A percentile compares a stretch with the other conserved stretches of the same genome.
Conservation (phyloP, 2,329 filamentous ascomycete genomes). For the Ophiostoma himal-ulmi region DNA sequence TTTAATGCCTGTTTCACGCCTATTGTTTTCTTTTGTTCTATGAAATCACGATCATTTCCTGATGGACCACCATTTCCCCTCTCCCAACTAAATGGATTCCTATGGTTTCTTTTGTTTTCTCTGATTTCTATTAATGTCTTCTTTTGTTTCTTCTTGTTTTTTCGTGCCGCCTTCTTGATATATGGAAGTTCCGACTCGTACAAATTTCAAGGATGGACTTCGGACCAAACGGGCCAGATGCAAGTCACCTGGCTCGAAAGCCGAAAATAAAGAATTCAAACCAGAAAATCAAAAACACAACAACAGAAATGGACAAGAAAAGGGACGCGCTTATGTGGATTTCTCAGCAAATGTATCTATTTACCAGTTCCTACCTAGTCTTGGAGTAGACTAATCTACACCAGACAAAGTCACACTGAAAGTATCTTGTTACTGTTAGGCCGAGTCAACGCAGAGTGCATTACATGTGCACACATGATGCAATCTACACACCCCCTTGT, state of each 20-base stretch:
- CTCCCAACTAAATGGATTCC: not conserved
- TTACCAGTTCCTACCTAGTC: not conserved
- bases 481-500: constrained; percentile 5
- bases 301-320: constrained; percentile 1
- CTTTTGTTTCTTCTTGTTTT: not conserved
- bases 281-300: not conserved
- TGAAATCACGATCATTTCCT: not conserved
- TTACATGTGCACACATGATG: constrained; percentile 2
- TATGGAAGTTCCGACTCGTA: constrained; percentile 6
- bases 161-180: not conserved
- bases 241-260: not conserved
- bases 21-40: not conserved
- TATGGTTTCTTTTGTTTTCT: not conserved
- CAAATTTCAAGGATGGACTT: constrained; percentile 1
- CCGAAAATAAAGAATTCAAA: not conserved
- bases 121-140: not conserved
- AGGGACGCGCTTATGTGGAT: constrained; percentile 3
- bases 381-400: constrained; percentile 1
- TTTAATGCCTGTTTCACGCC: not conserved
- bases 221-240: not conserved
- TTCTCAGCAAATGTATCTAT: constrained; percentile 8
- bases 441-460: constrained; percentile 3
- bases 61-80: not conserved
- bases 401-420: not conserved
- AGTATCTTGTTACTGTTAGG: not conserved